These are phyloP conservation scores for Tremellales sp. DNA, from an alignment of 1,284 basidiomycete species.

Conservation along the genomic window DNA sequence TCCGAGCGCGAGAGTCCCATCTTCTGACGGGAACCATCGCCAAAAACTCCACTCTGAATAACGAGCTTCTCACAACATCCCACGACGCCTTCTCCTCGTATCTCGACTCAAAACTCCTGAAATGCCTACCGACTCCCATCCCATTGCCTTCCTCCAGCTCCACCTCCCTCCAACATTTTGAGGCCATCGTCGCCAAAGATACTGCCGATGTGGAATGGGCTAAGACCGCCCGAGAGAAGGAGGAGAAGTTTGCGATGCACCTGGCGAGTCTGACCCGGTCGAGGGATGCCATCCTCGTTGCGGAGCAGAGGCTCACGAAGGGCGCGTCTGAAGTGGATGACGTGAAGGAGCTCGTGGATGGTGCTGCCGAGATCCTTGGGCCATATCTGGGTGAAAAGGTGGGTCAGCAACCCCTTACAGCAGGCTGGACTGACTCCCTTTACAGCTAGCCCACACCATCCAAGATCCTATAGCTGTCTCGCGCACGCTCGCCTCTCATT, in stretches of 20 bases:
- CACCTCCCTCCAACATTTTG: slow-evolving; percentile 55
- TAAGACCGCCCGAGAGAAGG: slow-evolving; percentile 63
- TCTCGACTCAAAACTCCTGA: slow-evolving; percentile 58
- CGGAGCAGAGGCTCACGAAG: slow-evolving; percentile 38
- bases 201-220: slow-evolving; percentile 59
- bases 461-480: slow-evolving; percentile 79
- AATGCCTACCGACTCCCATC: slow-evolving; percentile 58
- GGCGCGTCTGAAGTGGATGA: slow-evolving; percentile 52
- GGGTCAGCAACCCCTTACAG: slow-evolving; percentile 16
- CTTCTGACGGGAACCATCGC: slow-evolving; percentile 54
- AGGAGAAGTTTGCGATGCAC: slow-evolving; percentile 90
- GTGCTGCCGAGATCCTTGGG: slow-evolving; percentile 69
- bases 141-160: slow-evolving; percentile 57
- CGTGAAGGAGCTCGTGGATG: slow-evolving; percentile 63
- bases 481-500: slow-evolving; percentile 76
- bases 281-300: slow-evolving; percentile 32
- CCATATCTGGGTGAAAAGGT: slow-evolving; percentile 72
- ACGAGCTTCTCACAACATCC: slow-evolving; percentile 31
- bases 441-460: slow-evolving; percentile 70
- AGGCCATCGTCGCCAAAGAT: slow-evolving; percentile 52
- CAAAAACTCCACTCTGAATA: slow-evolving; percentile 38
- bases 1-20: slow-evolving; percentile 79
- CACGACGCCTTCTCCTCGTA: slow-evolving; percentile 52
- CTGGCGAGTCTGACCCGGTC: slow-evolving; percentile 65
- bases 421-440: background rate